Base-by-base conservation (phyloP, 2,329 filamentous ascomycete genomes). In the Cladosporium velox region DNA sequence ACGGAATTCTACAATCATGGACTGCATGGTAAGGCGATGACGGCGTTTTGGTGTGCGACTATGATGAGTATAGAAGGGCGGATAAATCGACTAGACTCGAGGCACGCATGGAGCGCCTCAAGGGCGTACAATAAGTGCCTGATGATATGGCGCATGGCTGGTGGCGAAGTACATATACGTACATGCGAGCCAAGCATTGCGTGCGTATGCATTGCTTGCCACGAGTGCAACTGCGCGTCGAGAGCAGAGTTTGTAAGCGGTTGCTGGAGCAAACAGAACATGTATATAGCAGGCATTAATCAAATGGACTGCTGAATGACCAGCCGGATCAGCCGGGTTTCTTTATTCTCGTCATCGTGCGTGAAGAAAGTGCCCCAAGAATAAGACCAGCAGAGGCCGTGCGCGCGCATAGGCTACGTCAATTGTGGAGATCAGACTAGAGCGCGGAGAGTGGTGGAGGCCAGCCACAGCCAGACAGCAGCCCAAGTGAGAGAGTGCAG, bases 161-260 rank as follows among this genome's bases (percentile, higher is more conserved):
- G 55, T 58, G 55, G 55, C 55, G 55, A 35, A 58, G 55, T 58
- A 58, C 32, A 58, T 38, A 18, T 34, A 57, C 52, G 30, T 52
- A 30, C 34, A 41, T 24, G 55, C 32, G 34, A 58, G 55, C 55
- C 55, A 58, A 58, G 55, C 30, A 34, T 35, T n/a, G 55, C 55
- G 55, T 58, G 34, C 55, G 55, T 58, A 15, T 58, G 32, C 55
- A 41, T 24, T 26, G 34, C 26, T 55, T 30, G 51, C 51, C 51
- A 32, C 51, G 51, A 54, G 51, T 21, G 14, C 41, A 3, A 21
- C 8, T 47, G 41, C 41, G 41, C n/a, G 52, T 55, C 18, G 30
- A 32, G 2, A 21, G 52, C 41, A 30, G 28, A 21, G 28, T 34
- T 34, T 34, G 30, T 55, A 55, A 21, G 52, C 30, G 32, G 14